phyloP scores from a whole-genome alignment of 345 rosid genomes.

The Turritis glabra region DNA sequence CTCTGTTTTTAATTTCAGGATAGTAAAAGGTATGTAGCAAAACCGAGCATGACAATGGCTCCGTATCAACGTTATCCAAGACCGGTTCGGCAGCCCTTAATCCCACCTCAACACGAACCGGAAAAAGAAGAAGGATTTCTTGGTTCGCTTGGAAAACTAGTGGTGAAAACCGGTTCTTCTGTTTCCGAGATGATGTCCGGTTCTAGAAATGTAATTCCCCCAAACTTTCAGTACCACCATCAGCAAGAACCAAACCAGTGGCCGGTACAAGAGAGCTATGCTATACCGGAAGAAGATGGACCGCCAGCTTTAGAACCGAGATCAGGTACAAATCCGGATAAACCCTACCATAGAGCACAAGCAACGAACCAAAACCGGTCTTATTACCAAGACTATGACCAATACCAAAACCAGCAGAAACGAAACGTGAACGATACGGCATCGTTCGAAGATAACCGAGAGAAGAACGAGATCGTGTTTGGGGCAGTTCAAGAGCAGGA shows the following conservation, averaged over 20 bases:
- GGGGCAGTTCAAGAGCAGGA: constrained; percentile 93
- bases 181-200: constrained; percentile 54
- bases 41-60: constrained; percentile 50
- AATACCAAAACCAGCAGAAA: constrained; percentile 44
- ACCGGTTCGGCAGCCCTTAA: constrained; percentile 65
- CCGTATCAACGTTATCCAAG: constrained; percentile 62
- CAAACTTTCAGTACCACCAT: constrained; percentile 42
- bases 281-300: constrained; percentile 73
- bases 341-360: constrained; percentile 48
- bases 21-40: constrained; percentile 47
- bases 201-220: constrained; percentile 48
- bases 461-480: constrained; percentile 85
- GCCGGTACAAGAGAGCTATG: constrained; percentile 84
- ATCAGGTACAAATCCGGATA: constrained; percentile 52
- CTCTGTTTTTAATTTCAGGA: constrained; percentile 27
- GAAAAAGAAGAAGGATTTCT: constrained; percentile 74
- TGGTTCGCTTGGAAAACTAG: constrained; percentile 70
- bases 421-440: constrained; percentile 52
- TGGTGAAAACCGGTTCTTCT: constrained; percentile 67
- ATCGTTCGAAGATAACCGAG: constrained; percentile 63
- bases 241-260: constrained; percentile 47
- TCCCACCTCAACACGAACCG: constrained; percentile 68
- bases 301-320: constrained; percentile 68
- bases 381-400: constrained; percentile 50
- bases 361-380: constrained; percentile 54